These are phyloP conservation scores for Pyrenophora tritici-repentis DNA, from an alignment of 2,329 filamentous ascomycete species.

Conservation along the genomic window DNA sequence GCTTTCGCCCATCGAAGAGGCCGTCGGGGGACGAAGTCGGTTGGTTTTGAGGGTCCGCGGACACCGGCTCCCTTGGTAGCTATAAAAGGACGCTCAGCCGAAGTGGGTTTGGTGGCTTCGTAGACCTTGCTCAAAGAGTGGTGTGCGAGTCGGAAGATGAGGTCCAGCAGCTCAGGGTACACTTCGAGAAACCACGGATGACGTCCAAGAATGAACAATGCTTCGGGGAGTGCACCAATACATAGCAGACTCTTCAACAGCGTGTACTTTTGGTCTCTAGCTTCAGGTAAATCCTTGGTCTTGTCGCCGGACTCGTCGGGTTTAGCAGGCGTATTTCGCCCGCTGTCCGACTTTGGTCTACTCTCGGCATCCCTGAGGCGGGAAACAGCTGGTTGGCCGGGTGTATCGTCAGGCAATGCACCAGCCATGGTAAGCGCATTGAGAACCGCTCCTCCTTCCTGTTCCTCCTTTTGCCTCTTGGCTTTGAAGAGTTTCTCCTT, in stretches of 20 bases:
- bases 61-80: conserved; percentile 50
- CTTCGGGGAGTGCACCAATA: conserved; percentile 90
- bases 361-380: conserved; percentile 63
- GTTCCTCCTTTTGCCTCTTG: conserved; percentile 69
- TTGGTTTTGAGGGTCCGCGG: conserved; percentile 65
- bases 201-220: conserved; percentile 86
- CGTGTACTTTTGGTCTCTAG: conserved; percentile 83
- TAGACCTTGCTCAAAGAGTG: conserved; percentile 81
- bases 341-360: conserved; percentile 51
- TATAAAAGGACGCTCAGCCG: conserved; percentile 50
- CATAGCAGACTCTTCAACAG: conserved; percentile 84
- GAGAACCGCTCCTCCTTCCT: conserved; percentile 67
- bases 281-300: conserved; percentile 67
- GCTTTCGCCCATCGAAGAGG: conserved; percentile 82
- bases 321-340: conserved; percentile 50
- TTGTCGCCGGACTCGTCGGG: conserved; percentile 47
- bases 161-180: conserved; percentile 78
- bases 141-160: conserved; percentile 82
- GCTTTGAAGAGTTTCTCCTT: conserved; percentile 72
- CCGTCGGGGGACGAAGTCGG: conserved; percentile 65
- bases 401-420: conserved; percentile 81
- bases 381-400: conserved; percentile 49
- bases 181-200: conserved; percentile 92
- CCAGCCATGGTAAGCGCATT: conserved; percentile 90
- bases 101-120: conserved; percentile 55